Conservation (phyloP, 108 stramenopile species). For the Chaetoceros tenuissimus region DNA sequence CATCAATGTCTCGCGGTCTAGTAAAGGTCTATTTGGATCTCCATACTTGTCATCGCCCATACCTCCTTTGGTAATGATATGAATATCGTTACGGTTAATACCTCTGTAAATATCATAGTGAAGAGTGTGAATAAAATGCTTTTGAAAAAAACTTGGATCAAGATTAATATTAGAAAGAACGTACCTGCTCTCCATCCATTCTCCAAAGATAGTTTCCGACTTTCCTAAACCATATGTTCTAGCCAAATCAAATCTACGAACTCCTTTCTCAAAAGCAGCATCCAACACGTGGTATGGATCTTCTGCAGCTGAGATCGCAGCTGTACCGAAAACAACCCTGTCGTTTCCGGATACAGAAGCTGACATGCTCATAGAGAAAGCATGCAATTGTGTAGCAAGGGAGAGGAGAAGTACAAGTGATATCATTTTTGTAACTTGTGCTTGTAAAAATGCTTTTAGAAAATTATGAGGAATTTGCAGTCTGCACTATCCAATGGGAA, state of each 20-base stretch:
- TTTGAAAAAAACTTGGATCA: too few species aligned
- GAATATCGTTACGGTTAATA: slow-evolving; percentile 1
- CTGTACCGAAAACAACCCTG: slow-evolving; percentile 8
- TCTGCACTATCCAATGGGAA: too few species aligned
- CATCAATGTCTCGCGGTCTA: not conserved
- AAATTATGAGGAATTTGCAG: too few species aligned
- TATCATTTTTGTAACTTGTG: too few species aligned
- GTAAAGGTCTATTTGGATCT: slow-evolving; percentile 6
- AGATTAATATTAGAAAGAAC: too few species aligned
- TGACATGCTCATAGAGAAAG: too few species aligned
- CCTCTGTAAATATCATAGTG: too few species aligned
- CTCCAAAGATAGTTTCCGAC: slow-evolving; percentile 7
- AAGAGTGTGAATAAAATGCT: too few species aligned
- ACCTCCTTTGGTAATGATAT: slow-evolving; percentile 9
- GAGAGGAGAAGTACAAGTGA: too few species aligned
- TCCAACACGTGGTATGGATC: slow-evolving; percentile 2
- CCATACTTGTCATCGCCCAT: slow-evolving; percentile 8
- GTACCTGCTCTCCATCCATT: slow-evolving; percentile 10
- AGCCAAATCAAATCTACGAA: slow-evolving; percentile 7
- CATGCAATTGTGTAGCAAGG: too few species aligned
- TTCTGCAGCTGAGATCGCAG: not conserved
- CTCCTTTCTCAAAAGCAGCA: slow-evolving; percentile 7
- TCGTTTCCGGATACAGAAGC: too few species aligned
- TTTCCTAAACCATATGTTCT: slow-evolving; percentile 2
- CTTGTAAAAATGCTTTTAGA: too few species aligned